Base-by-base conservation (phyloP, 495 filamentous ascomycete genomes). In the Parathielavia appendiculata region DNA sequence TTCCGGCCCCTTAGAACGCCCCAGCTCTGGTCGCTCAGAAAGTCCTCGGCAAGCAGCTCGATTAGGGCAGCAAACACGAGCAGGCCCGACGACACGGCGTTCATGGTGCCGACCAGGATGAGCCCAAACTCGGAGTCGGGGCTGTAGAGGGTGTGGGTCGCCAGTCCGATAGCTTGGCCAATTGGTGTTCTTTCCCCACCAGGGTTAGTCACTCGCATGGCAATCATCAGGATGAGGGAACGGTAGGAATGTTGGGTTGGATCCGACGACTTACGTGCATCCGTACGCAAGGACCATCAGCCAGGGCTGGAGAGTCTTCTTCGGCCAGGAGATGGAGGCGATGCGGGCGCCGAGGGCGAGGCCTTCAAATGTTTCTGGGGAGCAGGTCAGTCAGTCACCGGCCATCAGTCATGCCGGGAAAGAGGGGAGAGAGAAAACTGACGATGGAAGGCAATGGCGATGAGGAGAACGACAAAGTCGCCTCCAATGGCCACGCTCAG, bases 221-320 rank as follows among this genome's bases (percentile, higher is more conserved):
- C n/a, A n/a, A n/a, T n/a, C n/a, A n/a, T n/a, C n/a, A n/a, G n/a
- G n/a, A n/a, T n/a, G n/a, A n/a, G n/a, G n/a, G n/a, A n/a, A n/a
- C n/a, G n/a, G n/a, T n/a, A n/a, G n/a, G n/a, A n/a, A n/a, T n/a
- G n/a, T n/a, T n/a, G n/a, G n/a, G n/a, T n/a, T n/a, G n/a, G n/a
- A n/a, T n/a, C n/a, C n/a, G n/a, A n/a, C 16, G 30, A 51, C 66
- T 55, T 68, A 68, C 57, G 68, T 70, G 63, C 68, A 86, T n/a
- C 92, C 92, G 65, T 95, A 97, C 0, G 92, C 90, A 7, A 92
- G 74, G 12, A 86, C 88, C 92, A 97, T 97, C 16, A 95, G 77
- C 91, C 91, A 97, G 8, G 92, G 92, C 77, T 70, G 81, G 71
- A 67, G 70, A 50, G 58, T 75, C 36, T 74, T 69, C 32, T 73